Evolutionary conservation across 371 early-diverging fungal species (phyloP), one percentile per base, ranked within the genome.

Genomic region (Mucor velutinosus): DNA sequence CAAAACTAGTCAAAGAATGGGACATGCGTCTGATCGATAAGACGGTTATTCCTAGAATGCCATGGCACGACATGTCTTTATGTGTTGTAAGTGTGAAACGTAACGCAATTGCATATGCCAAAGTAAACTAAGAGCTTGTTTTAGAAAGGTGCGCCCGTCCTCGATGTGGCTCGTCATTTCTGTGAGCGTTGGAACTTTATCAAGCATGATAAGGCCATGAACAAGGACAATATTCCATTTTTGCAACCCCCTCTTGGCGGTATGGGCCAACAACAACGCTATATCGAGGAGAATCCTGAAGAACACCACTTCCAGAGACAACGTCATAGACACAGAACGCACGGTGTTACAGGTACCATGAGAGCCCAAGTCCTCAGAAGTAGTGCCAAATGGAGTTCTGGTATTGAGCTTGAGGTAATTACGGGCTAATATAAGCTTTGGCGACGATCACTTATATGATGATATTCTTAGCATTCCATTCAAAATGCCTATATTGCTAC

Each of bases 51-150:
- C 89, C 95, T 21, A 89, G 97, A 71, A 94, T 98, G 97, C 96
- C 97, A 43, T 98, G 98, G 98, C 97, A 97, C 79, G 98, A 98
- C 65, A 87, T 97, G 27, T 90, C 91, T 8, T 75, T 93, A 67
- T 90, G 86, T 64, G 82, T 93, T 76, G 86, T 80, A 74, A 63
- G 76, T 85, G 27, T 72, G 47, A 27, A 35, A 70, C 61, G 56
- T 58, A 15, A 53, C 60, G 32, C 32, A 47, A 62, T 30, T 41
- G 33, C 30, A 71, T n/a, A 37, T 33, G 41, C 53, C 45, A 47
- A 57, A 45, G 19, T 17, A 47, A 15, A 61, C 45, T 32, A 49
- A 47, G 3, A 7, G 14, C 10, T 51, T 51, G 15, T 35, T 49
- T 25, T 76, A 85, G 86, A 69, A 86, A 19, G 95, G 95, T 32